Evolutionary conservation across 2,329 filamentous ascomycete species (phyloP), one percentile per base, ranked within the genome.

Genomic region (Davidsoniella virescens): DNA sequence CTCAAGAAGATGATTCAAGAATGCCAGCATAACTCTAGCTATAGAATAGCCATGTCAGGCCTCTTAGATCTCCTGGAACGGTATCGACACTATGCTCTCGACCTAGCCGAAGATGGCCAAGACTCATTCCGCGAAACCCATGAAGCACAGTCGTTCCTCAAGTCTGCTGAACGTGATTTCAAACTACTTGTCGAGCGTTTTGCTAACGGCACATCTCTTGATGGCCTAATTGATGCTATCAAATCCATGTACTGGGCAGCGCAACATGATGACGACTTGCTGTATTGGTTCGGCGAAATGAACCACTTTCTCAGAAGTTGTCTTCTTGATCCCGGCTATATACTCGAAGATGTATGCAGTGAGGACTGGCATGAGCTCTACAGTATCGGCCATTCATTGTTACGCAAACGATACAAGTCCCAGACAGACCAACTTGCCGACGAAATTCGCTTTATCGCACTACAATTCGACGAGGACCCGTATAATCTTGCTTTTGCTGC

Each of bases 1-100:
- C 68, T 98, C 57, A 98, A 78, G 79, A 96, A 96, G 78, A 94
- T 96, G 84, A 70, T 98, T 38, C 80, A 95, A 43, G 92, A 98
- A 67, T 87, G 94, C 59, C 92, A 98, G 68, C 85, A 90, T 51
- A 92, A 96, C 61, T 78, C 85, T 52, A 90, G 98, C 60, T 98
- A 96, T 65, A 80, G 88, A 58, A 76, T 84, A 64, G 92, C 92
- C n/a, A 82, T 98, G 55, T 78, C 87, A 59, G 93, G 90, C 2
- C 71, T 98, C 5, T 74, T 98, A 26, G 71, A 77, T 40, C 71
- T 98, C 45, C 87, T 87, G 5, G 87, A 94, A 67, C 77, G 81
- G 57, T 98, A 98, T 60, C 79, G 78, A 54, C 75, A 78, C 44
- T 87, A 95, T 59, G 76, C 80, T 50, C 82, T 75, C 62, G 69